A percentile compares a stretch with the other conserved stretches of the same genome.
phyloP scores from a whole-genome alignment of 2,329 filamentous ascomycete species.

The Paradendryphiella salina region DNA sequence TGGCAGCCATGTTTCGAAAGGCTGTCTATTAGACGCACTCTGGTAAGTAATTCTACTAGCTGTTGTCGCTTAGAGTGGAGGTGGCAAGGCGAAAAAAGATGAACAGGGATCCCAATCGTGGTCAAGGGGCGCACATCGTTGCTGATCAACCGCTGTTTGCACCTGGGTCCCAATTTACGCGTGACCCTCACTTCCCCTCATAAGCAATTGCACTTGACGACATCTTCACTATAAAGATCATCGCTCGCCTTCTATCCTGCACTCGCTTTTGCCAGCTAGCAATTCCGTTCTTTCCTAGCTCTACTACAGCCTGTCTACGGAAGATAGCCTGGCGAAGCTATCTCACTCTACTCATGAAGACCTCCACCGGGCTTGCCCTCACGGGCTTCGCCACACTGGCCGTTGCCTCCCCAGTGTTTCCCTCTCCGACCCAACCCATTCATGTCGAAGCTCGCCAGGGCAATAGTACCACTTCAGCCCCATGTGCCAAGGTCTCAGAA shows the following conservation, averaged over 20 bases:
- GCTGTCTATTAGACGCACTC: not conserved
- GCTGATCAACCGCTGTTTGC: conserved; percentile 17
- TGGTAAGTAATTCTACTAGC: conserved; percentile 3
- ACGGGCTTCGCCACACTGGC: conserved; percentile 27
- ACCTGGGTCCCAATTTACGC: conserved; percentile 22
- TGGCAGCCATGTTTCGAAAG: not conserved
- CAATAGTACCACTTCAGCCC: conserved; percentile 27
- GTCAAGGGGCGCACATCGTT: conserved; percentile 16
- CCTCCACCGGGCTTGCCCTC: conserved; percentile 25
- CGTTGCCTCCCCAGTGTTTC: conserved; percentile 30
- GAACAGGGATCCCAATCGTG: conserved; percentile 17
- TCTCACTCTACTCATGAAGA: conserved; percentile 26
- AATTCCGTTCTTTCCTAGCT: not conserved
- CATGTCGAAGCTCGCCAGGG: conserved; percentile 24
- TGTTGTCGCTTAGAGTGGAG: conserved; percentile 7
- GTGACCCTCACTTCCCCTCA: not conserved
- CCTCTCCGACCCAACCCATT: conserved; percentile 20
- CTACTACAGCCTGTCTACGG: not conserved
- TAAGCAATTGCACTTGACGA: not conserved
- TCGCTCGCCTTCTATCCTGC: not conserved
- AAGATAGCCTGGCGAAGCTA: not conserved
- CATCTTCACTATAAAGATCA: not conserved
- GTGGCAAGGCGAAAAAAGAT: conserved; percentile 7
- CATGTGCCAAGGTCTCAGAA: conserved; percentile 42
- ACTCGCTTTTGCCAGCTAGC: not conserved